A percentile compares a stretch with the other conserved stretches of the same genome.
Evolutionary conservation across 306 rosid genomes (phyloP).

Genomic region (Cucurbita argyrosperma): DNA sequence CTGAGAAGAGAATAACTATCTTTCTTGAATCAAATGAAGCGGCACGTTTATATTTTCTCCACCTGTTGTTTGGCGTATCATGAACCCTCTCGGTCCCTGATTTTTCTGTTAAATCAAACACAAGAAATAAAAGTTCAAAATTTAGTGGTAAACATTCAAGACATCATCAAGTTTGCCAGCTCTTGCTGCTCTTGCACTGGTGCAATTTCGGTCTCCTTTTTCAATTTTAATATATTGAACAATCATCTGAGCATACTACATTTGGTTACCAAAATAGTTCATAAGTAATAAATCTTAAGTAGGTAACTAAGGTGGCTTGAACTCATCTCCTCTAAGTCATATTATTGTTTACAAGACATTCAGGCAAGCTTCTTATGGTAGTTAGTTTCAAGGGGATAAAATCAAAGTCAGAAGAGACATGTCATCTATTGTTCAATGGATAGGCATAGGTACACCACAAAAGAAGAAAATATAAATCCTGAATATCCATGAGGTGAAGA

Average conservation of each 20-base stretch:
- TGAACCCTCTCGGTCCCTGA: constrained; percentile 48
- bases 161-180: background rate
- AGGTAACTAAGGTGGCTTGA: no score
- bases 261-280: no score
- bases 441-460: background rate
- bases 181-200: no score
- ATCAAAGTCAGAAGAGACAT: background rate
- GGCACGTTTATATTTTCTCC: constrained; percentile 68
- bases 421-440: background rate
- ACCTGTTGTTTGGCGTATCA: constrained; percentile 53
- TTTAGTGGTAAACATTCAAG: background rate
- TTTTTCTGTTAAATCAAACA: constrained; percentile 37
- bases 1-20: constrained; percentile 73
- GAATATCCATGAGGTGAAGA: background rate
- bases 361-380: background rate
- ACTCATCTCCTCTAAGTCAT: no score
- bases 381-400: background rate
- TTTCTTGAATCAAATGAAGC: constrained; percentile 83
- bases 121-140: background rate
- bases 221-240: no score
- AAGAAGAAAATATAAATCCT: background rate
- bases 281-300: no score
- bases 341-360: no score
- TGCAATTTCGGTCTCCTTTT: no score
- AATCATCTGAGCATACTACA: no score